These are phyloP conservation scores for Neurospora sp. DNA, from an alignment of 495 filamentous ascomycete species.

Conservation along the genomic window DNA sequence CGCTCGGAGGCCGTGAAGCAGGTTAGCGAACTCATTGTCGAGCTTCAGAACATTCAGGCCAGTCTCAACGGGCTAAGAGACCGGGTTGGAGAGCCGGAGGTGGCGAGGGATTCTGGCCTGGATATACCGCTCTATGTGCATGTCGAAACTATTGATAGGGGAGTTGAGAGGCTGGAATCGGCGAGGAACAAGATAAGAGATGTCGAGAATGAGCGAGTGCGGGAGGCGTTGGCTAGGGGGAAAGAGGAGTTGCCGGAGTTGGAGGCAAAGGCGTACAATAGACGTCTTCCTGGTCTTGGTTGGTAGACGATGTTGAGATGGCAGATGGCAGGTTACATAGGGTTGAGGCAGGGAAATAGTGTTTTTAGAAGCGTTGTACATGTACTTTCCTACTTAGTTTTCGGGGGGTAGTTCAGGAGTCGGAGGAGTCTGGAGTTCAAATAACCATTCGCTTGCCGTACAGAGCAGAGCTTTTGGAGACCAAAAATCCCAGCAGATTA, in stretches of 20 bases:
- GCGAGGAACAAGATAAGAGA: constrained; percentile 44
- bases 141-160: constrained; percentile 57
- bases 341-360: neutral
- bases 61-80: constrained; percentile 60
- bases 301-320: neutral
- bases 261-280: constrained; percentile 6
- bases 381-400: neutral
- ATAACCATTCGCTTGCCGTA: neutral
- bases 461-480: neutral
- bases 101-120: constrained; percentile 24
- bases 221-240: constrained; percentile 38
- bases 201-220: constrained; percentile 47
- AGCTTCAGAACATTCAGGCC: constrained; percentile 54
- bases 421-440: neutral
- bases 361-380: neutral
- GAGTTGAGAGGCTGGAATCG: constrained; percentile 53
- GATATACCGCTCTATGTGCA: constrained; percentile 57
- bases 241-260: constrained; percentile 7
- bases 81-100: constrained; percentile 49
- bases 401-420: neutral
- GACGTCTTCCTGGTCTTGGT: neutral
- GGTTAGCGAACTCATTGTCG: constrained; percentile 48
- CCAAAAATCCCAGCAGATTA: neutral
- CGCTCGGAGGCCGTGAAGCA: constrained; percentile 49
- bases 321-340: neutral